A percentile compares a stretch with the other conserved stretches of the same genome.
These are phyloP conservation scores for Lactarius hengduanensis DNA, from an alignment of 768 basidiomycete species.

Conservation along the genomic window DNA sequence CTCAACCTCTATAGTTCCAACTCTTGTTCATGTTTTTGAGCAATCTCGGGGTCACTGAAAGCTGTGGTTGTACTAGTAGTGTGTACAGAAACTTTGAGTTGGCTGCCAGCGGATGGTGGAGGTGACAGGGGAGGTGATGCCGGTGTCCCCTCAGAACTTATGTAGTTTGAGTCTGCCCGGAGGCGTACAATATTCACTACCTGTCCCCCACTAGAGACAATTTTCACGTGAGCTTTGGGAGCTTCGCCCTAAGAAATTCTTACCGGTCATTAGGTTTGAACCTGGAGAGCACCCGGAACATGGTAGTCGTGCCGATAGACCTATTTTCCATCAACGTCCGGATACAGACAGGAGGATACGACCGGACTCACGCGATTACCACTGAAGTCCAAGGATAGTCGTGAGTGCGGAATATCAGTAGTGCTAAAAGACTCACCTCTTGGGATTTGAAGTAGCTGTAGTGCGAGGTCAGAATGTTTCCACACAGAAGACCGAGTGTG, in stretches of 20 bases:
- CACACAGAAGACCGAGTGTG: neutral
- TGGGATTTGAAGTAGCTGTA: slow-evolving; percentile 16
- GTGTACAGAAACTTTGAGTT: slow-evolving; percentile 6
- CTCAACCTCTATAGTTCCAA: neutral
- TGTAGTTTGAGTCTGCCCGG: neutral
- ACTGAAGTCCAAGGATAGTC: neutral
- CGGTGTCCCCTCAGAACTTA: neutral
- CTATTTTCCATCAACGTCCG: neutral
- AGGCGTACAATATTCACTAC: neutral
- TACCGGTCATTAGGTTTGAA: slow-evolving; percentile 4
- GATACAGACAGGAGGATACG: neutral
- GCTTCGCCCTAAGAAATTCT: neutral
- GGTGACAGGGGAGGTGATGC: neutral
- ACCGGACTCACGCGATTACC: slow-evolving; percentile 18
- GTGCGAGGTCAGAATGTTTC: neutral
- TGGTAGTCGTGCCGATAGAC: slow-evolving; percentile 4
- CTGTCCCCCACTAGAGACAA: neutral
- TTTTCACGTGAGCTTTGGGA: neutral
- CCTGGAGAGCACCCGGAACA: slow-evolving; percentile 9
- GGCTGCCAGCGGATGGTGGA: neutral
- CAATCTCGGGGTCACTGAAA: neutral
- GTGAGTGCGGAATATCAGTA: neutral
- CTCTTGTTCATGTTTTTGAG: neutral
- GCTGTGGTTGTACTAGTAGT: neutral
- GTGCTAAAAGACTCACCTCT: slow-evolving; percentile 5